Evolutionary conservation across 2,329 filamentous ascomycete genomes (phyloP).

Genomic region (Metarhizium guizhouense): DNA sequence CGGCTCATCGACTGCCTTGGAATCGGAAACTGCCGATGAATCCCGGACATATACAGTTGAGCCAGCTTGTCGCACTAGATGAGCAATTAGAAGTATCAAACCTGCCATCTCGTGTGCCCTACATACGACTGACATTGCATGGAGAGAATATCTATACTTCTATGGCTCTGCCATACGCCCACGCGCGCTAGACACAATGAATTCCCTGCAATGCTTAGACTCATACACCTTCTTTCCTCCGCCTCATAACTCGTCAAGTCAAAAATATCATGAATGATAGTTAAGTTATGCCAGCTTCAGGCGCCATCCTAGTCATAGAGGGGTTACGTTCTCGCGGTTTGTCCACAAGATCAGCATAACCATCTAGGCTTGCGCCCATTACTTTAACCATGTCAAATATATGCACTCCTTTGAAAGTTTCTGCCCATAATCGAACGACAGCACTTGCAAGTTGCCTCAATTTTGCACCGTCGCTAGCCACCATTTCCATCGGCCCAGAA

Average conservation of each 20-base stretch:
- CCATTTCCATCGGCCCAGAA: conserved; percentile 31
- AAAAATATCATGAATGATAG: not conserved
- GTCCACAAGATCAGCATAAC: conserved; percentile 47
- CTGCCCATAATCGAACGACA: conserved; percentile 51
- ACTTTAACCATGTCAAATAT: conserved; percentile 52
- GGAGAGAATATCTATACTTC: not conserved
- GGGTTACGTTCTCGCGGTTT: conserved; percentile 26
- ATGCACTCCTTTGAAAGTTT: conserved; percentile 52
- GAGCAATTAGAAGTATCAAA: not conserved
- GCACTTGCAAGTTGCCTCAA: conserved; percentile 47
- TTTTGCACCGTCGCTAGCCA: conserved; percentile 39
- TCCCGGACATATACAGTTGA: no score
- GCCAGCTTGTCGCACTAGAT: no score
- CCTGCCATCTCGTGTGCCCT: not conserved
- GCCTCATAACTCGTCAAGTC: no score
- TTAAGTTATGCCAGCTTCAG: conserved; percentile 15
- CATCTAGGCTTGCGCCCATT: conserved; percentile 48
- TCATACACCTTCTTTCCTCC: not conserved
- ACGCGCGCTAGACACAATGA: not conserved
- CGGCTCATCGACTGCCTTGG: not conserved
- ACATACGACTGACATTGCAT: not conserved
- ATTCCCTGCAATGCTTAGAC: not conserved
- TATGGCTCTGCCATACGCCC: not conserved
- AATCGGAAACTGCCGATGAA: no score
- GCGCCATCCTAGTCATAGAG: conserved; percentile 11